Evolutionary conservation across 2,329 filamentous ascomycete genomes (phyloP), one percentile per base, ranked within the genome.

Genomic region (Pseudogymnoascus pannorum): DNA sequence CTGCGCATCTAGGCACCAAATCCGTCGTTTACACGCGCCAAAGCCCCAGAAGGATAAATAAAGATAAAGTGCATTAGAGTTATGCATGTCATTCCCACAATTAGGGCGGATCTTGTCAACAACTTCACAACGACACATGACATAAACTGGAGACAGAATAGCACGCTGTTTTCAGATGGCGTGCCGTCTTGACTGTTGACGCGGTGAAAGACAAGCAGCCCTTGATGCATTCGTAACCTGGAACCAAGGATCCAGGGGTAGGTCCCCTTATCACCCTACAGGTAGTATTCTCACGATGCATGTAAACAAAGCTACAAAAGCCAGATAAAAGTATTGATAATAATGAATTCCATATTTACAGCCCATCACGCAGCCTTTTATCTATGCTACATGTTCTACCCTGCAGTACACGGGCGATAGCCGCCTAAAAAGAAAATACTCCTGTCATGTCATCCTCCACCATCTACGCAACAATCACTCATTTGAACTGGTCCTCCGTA

Each of bases 401-500:
- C 40, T 22, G 18, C 20, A 44, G 40, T 44, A 44, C 40, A 24
- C 40, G 40, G 40, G 16, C 40, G 5, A 11, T 24, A 44, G 40
- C 18, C 40, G 40, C 40, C 20, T 44, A 20, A 42, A 20, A 44
- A 44, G 14, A 12, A 44, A 44, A 44, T 22, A 44, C 40, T 22
- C 40, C 40, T 20, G 3, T 38, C 36, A 7, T 20, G 3, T 38
- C 36, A 7, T 44, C 40, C 5, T 22, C 40, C 40, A 2, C 40
- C 40, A 14, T 20, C 38, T 42, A 42, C 3, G 9, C 11, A 57
- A 59, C 33, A 42, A 33, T 40, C 60, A 58, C 54, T 57, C 64
- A 79, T 64, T 92, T 87, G 76, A 99, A 99, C 78, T 99, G 94
- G 71, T 97, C 92, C 80, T 99, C 94, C 1, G 94, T 99, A 63